Evolutionary conservation across 1,139 yeast species (phyloP), one percentile per base, ranked within the genome.

Genomic region (Schwanniomyces etchellsii): DNA sequence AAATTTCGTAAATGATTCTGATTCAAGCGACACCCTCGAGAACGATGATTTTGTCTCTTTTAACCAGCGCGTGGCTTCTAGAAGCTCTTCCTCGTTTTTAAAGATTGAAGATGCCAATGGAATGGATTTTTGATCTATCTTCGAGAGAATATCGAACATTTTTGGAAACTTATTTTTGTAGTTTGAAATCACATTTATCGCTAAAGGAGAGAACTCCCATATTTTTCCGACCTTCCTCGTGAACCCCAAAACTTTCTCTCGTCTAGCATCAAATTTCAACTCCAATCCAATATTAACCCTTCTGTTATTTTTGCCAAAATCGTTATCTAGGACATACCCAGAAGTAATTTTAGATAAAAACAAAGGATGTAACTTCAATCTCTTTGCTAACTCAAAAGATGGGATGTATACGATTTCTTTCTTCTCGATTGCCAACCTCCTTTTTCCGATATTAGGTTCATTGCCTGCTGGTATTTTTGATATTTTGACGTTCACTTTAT

Each of bases 181-280:
- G 20, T 74, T 78, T 30, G 65, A 63, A 28, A 91, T 57, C 42
- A 89, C 63, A 24, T 74, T 67, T 26, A 83, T 58, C 1, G 97
- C 94, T 45, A 82, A 64, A 10, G 77, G 77, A 38, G 94, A 83
- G 55, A 67, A 91, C 44, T 80, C 89, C 98, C 98, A 93, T 27
- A 77, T 79, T 37, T 69, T 75, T 14, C 72, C 77, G 28, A 62
- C 64, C 45, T 79, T 77, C 40, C 78, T 73, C 4, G 96, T 77
- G 57, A 79, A 89, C 2, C 98, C 98, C 41, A 89, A 67, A 5
- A 85, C 97, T 57, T 89, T 91, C 47, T 76, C 74, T 45, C 86
- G 75, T 43, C 76, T 76, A 20, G 75, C 76, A 43, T 89, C 96
- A 56, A 80, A 83, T 56, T 89, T 88, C 52, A 91, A 66, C 39